Evolutionary conservation across 805 yeast species (phyloP).

Genomic region (Hanseniaspora valbyensis): DNA sequence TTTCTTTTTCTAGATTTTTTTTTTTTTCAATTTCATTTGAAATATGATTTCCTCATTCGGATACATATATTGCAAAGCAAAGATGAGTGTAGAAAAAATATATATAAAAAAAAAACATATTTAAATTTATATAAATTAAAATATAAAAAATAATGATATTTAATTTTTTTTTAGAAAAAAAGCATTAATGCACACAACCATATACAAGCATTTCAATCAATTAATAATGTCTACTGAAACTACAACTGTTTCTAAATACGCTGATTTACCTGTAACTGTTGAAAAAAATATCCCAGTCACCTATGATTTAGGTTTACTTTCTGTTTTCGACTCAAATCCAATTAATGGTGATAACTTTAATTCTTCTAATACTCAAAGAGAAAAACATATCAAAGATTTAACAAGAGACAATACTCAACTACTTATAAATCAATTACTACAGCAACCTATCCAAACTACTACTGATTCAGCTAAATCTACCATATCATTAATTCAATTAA

Average conservation of each 20-base stretch:
- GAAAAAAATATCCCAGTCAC: conserved; percentile 83
- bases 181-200: background rate
- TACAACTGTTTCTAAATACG: conserved; percentile 20
- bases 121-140: too few relatives aligned
- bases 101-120: too few relatives aligned
- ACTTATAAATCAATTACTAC: conserved; percentile 76
- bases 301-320: conserved; percentile 81
- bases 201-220: background rate
- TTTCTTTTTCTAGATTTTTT: too few relatives aligned
- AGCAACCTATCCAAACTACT: conserved; percentile 80
- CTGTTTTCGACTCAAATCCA: conserved; percentile 84
- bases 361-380: conserved; percentile 44
- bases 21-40: too few relatives aligned
- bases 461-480: conserved; percentile 60
- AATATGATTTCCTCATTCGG: too few relatives aligned
- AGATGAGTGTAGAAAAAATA: too few relatives aligned
- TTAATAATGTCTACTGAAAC: conserved; percentile 20
- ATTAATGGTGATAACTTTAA: conserved; percentile 51
- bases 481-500: conserved; percentile 73
- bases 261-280: conserved; percentile 58
- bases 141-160: too few relatives aligned
- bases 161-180: background rate
- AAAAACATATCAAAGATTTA: conserved; percentile 48
- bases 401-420: conserved; percentile 91
- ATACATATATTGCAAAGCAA: too few relatives aligned